A percentile compares a stretch with the other conserved stretches of the same genome.
Conservation (phyloP, 2,329 filamentous ascomycete species). For the Xylariaceae sp. region DNA sequence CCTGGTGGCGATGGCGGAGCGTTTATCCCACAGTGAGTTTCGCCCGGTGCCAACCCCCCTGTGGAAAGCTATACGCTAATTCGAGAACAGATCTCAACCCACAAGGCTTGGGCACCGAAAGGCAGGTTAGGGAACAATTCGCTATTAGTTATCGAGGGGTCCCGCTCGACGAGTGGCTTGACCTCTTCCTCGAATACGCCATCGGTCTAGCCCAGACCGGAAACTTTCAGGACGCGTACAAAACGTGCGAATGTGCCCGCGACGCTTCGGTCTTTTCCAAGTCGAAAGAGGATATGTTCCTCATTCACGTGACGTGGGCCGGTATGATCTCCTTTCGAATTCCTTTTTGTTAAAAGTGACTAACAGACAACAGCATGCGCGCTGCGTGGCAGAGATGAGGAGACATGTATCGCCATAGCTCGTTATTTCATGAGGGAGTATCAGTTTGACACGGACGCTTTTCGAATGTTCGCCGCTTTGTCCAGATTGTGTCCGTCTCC, state of each 20-base stretch:
- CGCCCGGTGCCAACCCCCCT: too few species aligned
- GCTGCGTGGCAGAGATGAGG: conserved; percentile 77
- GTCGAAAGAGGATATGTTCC: conserved; percentile 65
- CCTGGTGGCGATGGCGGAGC: conserved; percentile 58
- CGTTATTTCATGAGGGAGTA: conserved; percentile 85
- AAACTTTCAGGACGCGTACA: conserved; percentile 73
- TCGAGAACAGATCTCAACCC: conserved; percentile 37
- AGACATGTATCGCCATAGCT: conserved; percentile 70
- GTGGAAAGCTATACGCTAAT: conserved; percentile 17
- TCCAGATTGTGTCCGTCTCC: conserved; percentile 75
- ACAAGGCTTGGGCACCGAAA: conserved; percentile 36
- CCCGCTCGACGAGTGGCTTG: conserved; percentile 81
- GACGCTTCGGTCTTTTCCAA: conserved; percentile 84
- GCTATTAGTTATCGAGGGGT: conserved; percentile 65
- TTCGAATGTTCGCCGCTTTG: conserved; percentile 80
- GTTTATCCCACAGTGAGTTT: conserved; percentile 56
- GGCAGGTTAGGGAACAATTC: conserved; percentile 30
- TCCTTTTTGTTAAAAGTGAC: background rate
- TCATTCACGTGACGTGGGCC: conserved; percentile 78
- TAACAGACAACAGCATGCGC: conserved; percentile 68
- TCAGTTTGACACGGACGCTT: conserved; percentile 78
- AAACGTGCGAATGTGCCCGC: conserved; percentile 74
- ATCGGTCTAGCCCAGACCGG: conserved; percentile 71
- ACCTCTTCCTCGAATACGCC: conserved; percentile 87
- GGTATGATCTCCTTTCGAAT: conserved; percentile 47